Evolutionary conservation across 2,329 filamentous ascomycete genomes (phyloP).

Genomic region (Cryphonectria naterciae): DNA sequence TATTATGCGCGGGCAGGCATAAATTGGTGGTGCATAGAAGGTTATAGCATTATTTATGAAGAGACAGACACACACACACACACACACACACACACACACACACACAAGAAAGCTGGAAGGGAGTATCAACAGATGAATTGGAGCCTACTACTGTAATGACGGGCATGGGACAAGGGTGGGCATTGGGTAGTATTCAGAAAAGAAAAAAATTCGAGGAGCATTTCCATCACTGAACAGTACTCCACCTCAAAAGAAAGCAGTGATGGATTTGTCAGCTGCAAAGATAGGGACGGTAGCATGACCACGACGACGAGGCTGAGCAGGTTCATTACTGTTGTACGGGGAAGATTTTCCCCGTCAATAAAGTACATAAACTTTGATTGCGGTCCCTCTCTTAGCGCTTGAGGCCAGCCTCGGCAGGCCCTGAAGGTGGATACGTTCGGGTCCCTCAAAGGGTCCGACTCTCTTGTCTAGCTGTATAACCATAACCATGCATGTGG

Average conservation of each 20-base stretch:
- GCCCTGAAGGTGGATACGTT: neutral
- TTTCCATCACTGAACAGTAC: neutral
- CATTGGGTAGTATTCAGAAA: neutral
- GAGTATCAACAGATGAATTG: neutral
- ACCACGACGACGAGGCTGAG: neutral
- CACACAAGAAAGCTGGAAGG: neutral
- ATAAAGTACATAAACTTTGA: neutral
- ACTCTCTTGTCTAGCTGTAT: neutral
- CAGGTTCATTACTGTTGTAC: neutral
- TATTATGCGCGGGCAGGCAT: neutral
- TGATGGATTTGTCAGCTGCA: neutral
- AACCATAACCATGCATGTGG: too few relatives aligned
- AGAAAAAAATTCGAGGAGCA: slow-evolving; percentile 8
- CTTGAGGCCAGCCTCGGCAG: neutral
- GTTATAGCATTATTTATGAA: neutral
- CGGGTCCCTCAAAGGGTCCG: neutral
- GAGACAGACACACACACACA: neutral
- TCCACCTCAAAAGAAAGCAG: neutral
- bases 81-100: too few relatives aligned
- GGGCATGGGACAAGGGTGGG: neutral
- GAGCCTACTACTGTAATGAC: neutral
- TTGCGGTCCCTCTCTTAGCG: neutral
- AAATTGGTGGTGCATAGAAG: neutral
- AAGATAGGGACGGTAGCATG: neutral
- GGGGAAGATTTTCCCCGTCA: neutral